Percentiles rank a stretch among this genome's conserved stretches.
Evolutionary conservation across 1,139 yeast species (phyloP).

Genomic region (Nakaseomyces kungkrabaensis): DNA sequence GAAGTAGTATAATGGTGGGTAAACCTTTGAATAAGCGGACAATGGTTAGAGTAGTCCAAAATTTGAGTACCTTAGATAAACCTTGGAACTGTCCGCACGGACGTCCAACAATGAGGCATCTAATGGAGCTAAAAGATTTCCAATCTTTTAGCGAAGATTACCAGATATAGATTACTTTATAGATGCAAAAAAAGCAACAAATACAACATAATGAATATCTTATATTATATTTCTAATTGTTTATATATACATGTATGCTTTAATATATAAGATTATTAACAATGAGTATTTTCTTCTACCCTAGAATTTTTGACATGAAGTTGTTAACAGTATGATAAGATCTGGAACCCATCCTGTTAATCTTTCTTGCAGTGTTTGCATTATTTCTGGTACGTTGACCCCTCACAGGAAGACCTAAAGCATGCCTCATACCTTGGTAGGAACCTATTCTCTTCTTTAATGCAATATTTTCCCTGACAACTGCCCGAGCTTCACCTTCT

Average conservation of each 20-base stretch:
- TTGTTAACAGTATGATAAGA: constrained; percentile 25
- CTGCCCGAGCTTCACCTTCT: constrained; percentile 76
- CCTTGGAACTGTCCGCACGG: constrained; percentile 99
- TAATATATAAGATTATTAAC: too few species aligned
- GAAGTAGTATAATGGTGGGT: constrained; percentile 92
- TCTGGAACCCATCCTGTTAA: constrained; percentile 68
- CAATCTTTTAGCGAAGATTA: constrained; percentile 37
- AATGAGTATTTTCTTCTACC: background rate
- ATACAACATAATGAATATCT: background rate
- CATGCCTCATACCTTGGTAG: constrained; percentile 84
- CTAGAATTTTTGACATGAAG: background rate
- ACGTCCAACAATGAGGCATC: constrained; percentile 89
- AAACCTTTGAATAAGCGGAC: constrained; percentile 44
- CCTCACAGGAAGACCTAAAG: constrained; percentile 78
- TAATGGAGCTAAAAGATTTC: constrained; percentile 52
- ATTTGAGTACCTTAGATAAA: constrained; percentile 64
- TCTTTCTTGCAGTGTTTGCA: constrained; percentile 77
- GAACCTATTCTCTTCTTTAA: constrained; percentile 77
- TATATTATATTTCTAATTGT: too few species aligned
- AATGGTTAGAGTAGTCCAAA: constrained; percentile 60
- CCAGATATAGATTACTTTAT: constrained; percentile 7
- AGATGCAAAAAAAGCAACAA: too few species aligned
- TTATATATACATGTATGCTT: background rate
- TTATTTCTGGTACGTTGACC: constrained; percentile 92
- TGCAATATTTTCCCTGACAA: constrained; percentile 68